These are phyloP conservation scores for Typha latifolia DNA, from an alignment of 176 grass and related monocot genomes.

Conservation along the genomic window DNA sequence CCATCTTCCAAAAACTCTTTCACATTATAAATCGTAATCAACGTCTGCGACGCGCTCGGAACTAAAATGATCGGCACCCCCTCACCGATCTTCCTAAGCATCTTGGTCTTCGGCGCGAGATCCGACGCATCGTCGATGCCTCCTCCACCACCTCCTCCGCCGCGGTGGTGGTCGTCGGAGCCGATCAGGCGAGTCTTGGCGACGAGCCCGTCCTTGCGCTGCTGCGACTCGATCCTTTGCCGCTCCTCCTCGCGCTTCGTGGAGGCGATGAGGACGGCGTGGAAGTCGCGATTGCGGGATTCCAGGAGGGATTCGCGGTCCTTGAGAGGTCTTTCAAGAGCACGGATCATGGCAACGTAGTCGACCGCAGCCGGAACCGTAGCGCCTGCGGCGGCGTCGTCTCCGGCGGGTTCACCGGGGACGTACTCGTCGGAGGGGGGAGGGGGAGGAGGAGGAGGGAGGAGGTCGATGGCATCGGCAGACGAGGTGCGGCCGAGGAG, in stretches of 20 bases:
- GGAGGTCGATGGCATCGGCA: conserved; percentile 38
- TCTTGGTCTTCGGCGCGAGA: conserved; percentile 32
- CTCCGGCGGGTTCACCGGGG: conserved; percentile 9
- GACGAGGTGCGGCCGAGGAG: conserved; percentile 45
- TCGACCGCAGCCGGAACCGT: conserved; percentile 14
- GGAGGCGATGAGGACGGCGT: conserved; percentile 33
- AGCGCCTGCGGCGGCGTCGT: conserved; percentile 6
- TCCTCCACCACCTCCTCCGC: conserved; percentile 7
- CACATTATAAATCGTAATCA: conserved; percentile 91
- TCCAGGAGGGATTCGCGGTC: conserved; percentile 68
- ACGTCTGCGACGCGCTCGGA: conserved; percentile 87
- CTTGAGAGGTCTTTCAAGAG: conserved; percentile 65
- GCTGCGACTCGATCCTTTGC: conserved; percentile 32
- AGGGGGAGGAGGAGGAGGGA: conserved; percentile 25
- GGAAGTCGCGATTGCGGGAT: conserved; percentile 79
- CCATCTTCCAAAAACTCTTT: conserved; percentile 87
- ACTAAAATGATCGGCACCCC: conserved; percentile 93
- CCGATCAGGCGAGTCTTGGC: conserved; percentile 30
- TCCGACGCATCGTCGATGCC: conserved; percentile 15
- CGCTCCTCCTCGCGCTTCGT: conserved; percentile 63
- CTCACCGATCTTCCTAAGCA: conserved; percentile 36
- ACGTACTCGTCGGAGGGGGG: conserved; percentile 33
- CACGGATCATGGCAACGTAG: conserved; percentile 39
- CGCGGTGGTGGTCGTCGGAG: conserved; percentile 10
- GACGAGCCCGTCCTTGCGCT: conserved; percentile 53